These are phyloP conservation scores for Verruconis gallopava DNA, from an alignment of 2,329 filamentous ascomycete genomes.

Conservation along the genomic window DNA sequence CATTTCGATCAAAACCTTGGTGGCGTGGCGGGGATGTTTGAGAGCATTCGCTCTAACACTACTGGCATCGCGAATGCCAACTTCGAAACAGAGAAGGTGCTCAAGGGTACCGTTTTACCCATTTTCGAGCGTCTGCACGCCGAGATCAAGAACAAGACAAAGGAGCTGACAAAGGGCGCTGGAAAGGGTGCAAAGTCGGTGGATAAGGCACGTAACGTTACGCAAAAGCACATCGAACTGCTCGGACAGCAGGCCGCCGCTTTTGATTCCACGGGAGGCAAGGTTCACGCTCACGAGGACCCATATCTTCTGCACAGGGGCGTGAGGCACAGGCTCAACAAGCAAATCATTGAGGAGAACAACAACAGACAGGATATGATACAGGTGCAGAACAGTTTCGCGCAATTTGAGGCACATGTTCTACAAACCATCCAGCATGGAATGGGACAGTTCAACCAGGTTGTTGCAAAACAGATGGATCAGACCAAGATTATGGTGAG, in stretches of 20 bases:
- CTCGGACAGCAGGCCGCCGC: conserved; percentile 74
- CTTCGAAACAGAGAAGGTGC: conserved; percentile 76
- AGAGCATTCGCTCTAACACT: conserved; percentile 87
- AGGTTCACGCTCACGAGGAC: conserved; percentile 60
- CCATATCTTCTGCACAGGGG: conserved; percentile 79
- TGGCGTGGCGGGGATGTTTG: conserved; percentile 79
- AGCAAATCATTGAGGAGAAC: conserved; percentile 90
- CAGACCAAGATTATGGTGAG: conserved; percentile 56
- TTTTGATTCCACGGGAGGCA: conserved; percentile 64
- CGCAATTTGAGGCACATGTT: conserved; percentile 75
- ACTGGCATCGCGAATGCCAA: conserved; percentile 80
- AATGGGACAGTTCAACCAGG: conserved; percentile 70
- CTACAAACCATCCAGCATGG: conserved; percentile 71
- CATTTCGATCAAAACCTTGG: conserved; percentile 89
- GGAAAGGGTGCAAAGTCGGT: conserved; percentile 80
- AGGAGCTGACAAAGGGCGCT: conserved; percentile 72
- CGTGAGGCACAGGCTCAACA: conserved; percentile 71
- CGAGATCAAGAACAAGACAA: conserved; percentile 93
- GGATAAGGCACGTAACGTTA: conserved; percentile 71
- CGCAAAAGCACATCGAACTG: conserved; percentile 93
- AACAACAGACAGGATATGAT: conserved; percentile 88
- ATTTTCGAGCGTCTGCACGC: conserved; percentile 83
- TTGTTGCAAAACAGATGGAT: conserved; percentile 68
- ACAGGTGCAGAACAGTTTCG: conserved; percentile 80
- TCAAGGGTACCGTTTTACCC: conserved; percentile 76